A percentile compares a stretch with the other conserved stretches of the same genome.
phyloP scores from a whole-genome alignment of 257 asterid species.

The Linaria vulgaris region DNA sequence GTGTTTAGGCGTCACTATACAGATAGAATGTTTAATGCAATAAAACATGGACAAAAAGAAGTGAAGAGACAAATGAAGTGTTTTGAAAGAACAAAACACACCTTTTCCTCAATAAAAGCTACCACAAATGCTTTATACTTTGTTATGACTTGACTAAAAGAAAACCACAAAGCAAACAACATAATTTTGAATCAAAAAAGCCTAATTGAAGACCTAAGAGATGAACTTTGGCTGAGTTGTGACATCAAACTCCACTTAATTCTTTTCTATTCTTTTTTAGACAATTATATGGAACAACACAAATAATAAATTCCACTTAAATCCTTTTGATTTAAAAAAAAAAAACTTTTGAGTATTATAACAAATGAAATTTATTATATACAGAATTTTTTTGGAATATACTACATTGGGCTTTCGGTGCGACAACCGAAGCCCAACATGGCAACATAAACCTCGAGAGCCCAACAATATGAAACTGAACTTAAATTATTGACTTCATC shows the following conservation, averaged over 20 bases:
- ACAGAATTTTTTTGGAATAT: too few species aligned
- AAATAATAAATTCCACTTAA: too few species aligned
- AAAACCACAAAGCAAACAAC: conserved; percentile 38
- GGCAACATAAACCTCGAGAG: too few species aligned
- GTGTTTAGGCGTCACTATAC: not conserved
- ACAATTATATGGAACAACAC: too few species aligned
- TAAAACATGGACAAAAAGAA: conserved; percentile 22
- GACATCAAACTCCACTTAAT: conserved; percentile 24
- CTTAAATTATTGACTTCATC: too few species aligned
- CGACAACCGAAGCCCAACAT: too few species aligned
- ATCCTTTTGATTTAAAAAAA: too few species aligned
- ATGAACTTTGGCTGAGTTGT: conserved; percentile 30
- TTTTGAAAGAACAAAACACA: conserved; percentile 35
- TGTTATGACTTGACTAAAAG: conserved; percentile 50
- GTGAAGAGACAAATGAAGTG: conserved; percentile 44
- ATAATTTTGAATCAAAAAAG: conserved; percentile 25
- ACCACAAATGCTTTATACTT: conserved; percentile 34
- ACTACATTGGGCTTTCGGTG: too few species aligned
- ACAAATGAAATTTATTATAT: too few species aligned
- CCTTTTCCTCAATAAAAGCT: conserved; percentile 44
- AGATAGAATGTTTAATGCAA: not conserved
- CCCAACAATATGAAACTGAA: too few species aligned
- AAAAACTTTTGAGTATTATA: too few species aligned
- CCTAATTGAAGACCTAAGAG: conserved; percentile 36
- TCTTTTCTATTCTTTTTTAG: too few species aligned